These are phyloP conservation scores for Pestalotiopsis sp. DNA, from an alignment of 2,329 filamentous ascomycete genomes.

Conservation along the genomic window DNA sequence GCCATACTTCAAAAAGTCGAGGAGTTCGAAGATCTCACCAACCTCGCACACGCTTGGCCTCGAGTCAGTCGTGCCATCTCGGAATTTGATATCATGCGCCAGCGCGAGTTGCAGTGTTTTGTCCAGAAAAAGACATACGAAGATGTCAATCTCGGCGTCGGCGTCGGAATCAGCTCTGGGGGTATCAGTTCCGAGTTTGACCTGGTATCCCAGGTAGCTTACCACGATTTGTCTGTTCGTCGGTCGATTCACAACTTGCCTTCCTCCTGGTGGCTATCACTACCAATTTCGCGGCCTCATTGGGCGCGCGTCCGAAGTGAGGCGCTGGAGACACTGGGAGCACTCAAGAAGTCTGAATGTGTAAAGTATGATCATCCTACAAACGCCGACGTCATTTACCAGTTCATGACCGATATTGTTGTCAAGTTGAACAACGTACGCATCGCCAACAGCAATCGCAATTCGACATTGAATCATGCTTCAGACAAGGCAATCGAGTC, in stretches of 20 bases:
- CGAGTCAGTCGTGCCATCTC: conserved; percentile 34
- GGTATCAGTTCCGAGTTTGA: conserved; percentile 49
- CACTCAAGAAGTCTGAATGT: conserved; percentile 20
- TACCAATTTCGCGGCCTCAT: conserved; percentile 45
- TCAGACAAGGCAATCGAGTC: conserved; percentile 54
- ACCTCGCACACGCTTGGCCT: conserved; percentile 36
- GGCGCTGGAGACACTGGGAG: conserved; percentile 24
- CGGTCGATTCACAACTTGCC: conserved; percentile 40
- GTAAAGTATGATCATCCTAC: conserved; percentile 24
- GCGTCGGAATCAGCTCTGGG: conserved; percentile 30
- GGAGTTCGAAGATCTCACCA: conserved; percentile 35
- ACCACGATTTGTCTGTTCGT: conserved; percentile 33
- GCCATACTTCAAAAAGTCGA: conserved; percentile 32
- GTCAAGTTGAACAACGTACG: conserved; percentile 45
- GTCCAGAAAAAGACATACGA: conserved; percentile 41
- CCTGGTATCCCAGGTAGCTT: conserved; percentile 43
- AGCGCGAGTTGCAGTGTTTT: conserved; percentile 48
- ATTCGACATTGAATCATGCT: conserved; percentile 43
- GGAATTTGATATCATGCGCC: conserved; percentile 36
- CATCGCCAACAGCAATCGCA: conserved; percentile 18
- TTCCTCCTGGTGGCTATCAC: conserved; percentile 45
- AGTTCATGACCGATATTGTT: conserved; percentile 52
- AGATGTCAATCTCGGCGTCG: conserved; percentile 41
- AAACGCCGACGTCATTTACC: conserved; percentile 38
- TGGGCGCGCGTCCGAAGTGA: conserved; percentile 37